phyloP scores from a whole-genome alignment of 2,329 filamentous ascomycete species.

The Venturia pyrina region DNA sequence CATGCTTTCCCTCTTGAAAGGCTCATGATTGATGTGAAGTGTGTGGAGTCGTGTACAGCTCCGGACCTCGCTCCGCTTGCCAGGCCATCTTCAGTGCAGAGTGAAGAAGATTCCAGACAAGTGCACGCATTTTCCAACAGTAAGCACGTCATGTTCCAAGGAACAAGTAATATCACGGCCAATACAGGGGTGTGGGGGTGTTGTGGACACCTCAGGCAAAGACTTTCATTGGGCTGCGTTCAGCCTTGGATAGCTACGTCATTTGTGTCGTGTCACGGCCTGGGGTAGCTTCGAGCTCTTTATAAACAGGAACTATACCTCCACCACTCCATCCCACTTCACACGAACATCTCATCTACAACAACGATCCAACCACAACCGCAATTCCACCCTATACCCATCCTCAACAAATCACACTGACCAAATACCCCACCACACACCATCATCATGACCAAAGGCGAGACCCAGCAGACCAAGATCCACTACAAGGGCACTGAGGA shows the following conservation, averaged over 20 bases:
- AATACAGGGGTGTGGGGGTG: neutral
- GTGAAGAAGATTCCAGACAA: neutral
- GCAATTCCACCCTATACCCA: neutral
- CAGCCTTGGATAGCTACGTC: neutral
- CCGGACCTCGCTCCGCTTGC: neutral
- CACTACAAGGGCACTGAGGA: slow-evolving; percentile 71
- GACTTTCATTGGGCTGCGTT: neutral
- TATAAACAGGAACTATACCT: neutral
- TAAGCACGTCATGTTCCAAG: neutral
- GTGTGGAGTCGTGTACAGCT: neutral
- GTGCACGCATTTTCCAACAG: neutral
- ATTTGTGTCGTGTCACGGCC: neutral
- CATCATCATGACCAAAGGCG: slow-evolving; percentile 27
- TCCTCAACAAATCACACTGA: neutral
- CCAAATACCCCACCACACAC: slow-evolving; percentile 1
- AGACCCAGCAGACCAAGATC: slow-evolving; percentile 62
- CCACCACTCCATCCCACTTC: neutral
- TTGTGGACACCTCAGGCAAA: neutral
- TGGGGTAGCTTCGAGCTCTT: neutral
- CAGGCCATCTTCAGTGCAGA: neutral
- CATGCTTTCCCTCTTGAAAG: neutral
- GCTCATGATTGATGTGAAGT: neutral
- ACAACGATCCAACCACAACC: neutral
- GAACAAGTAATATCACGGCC: neutral
- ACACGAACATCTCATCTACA: neutral